Percentiles rank a stretch among this genome's conserved stretches.
phyloP scores from a whole-genome alignment of 192 early-diverging fungal genomes.

The Backusella sp. region DNA sequence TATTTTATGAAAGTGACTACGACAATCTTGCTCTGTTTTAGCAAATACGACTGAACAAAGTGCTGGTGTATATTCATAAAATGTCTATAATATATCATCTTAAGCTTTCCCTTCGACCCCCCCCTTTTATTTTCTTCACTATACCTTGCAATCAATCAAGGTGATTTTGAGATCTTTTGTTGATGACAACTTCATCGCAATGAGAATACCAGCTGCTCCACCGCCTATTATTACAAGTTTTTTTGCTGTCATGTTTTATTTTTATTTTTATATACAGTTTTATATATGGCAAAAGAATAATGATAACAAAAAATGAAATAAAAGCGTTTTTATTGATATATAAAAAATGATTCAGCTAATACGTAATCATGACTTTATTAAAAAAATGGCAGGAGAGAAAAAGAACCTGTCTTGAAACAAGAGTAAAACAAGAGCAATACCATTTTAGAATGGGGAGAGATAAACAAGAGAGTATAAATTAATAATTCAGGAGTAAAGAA shows the following conservation, averaged over 20 bases:
- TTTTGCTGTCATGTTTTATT: neutral
- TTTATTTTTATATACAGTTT: too few relatives aligned
- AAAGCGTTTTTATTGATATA: neutral
- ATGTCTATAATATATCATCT: neutral
- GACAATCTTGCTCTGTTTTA: neutral
- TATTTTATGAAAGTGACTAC: slow-evolving; percentile 7
- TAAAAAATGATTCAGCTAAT: neutral
- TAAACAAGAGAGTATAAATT: neutral
- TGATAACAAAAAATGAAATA: neutral
- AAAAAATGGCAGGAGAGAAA: neutral
- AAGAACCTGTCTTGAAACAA: neutral
- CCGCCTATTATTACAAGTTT: slow-evolving; percentile 17
- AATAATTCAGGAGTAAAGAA: neutral
- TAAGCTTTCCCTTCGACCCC: neutral
- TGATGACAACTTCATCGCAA: neutral
- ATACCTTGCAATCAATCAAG: slow-evolving; percentile 20
- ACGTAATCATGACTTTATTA: slow-evolving; percentile 1
- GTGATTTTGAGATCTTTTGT: neutral
- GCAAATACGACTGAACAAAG: slow-evolving; percentile 12
- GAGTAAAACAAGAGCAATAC: neutral
- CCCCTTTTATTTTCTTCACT: neutral
- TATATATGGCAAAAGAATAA: neutral
- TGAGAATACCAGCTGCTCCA: slow-evolving; percentile 18
- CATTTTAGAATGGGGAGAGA: neutral
- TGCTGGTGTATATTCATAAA: slow-evolving; percentile 22